Conservation (phyloP, 2,329 filamentous ascomycete species). For the Coleophoma crateriformis region DNA sequence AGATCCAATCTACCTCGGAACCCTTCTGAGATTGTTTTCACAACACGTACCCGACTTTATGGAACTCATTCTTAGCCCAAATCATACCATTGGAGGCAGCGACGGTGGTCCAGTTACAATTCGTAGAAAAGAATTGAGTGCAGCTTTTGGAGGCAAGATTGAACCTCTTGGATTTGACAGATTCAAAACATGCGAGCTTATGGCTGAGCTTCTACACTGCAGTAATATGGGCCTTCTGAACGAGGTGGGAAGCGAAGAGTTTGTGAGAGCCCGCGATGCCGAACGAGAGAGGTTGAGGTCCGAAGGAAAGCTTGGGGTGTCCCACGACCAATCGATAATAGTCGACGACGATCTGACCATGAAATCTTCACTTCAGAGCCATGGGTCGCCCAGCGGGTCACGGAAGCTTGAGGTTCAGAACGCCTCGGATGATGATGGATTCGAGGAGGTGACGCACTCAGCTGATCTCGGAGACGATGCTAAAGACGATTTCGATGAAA, state of each 20-base stretch:
- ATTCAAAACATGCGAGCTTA: constrained; percentile 98
- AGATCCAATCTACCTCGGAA: constrained; percentile 94
- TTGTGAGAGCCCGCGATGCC: constrained; percentile 72
- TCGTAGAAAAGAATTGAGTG: constrained; percentile 69
- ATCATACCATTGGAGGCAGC: constrained; percentile 49
- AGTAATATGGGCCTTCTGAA: constrained; percentile 98
- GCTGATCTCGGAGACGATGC: constrained; percentile 70
- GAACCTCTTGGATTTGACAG: constrained; percentile 94
- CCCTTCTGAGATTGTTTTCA: constrained; percentile 81
- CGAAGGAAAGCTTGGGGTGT: constrained; percentile 62
- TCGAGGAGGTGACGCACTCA: constrained; percentile 75
- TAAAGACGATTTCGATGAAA: constrained; percentile 63
- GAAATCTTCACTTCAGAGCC: constrained; percentile 43
- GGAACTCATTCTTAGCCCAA: constrained; percentile 75
- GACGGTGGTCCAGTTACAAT: constrained; percentile 51
- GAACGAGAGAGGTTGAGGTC: constrained; percentile 75
- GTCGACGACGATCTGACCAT: constrained; percentile 59
- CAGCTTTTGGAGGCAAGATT: constrained; percentile 85
- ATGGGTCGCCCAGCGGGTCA: constrained; percentile 54
- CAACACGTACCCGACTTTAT: constrained; percentile 92
- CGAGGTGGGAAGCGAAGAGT: constrained; percentile 81
- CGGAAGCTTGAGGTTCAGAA: constrained; percentile 75
- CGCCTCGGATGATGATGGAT: constrained; percentile 80
- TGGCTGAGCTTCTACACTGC: constrained; percentile 95
- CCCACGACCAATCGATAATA: constrained; percentile 36